These are phyloP conservation scores for Pneumocystis canis DNA, from an alignment of 1,139 yeast species.

Conservation along the genomic window DNA sequence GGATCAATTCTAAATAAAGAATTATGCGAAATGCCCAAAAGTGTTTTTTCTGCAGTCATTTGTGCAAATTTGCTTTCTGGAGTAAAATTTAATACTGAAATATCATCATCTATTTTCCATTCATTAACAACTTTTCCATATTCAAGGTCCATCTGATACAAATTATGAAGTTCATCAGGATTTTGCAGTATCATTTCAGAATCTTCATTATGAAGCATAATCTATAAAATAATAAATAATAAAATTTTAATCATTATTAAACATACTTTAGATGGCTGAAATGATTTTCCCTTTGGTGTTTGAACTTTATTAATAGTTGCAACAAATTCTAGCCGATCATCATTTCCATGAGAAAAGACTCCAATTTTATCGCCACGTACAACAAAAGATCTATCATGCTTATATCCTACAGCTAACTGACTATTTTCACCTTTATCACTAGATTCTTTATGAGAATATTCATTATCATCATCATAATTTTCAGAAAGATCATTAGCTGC, in stretches of 20 bases:
- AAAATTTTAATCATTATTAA: not conserved
- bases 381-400: constrained; percentile 60
- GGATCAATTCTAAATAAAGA: constrained; percentile 68
- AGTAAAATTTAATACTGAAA: constrained; percentile 41
- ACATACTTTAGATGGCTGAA: constrained; percentile 39
- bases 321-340: constrained; percentile 38
- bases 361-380: constrained; percentile 69
- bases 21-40: constrained; percentile 52
- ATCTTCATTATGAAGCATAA: constrained; percentile 68
- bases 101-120: constrained; percentile 40
- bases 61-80: constrained; percentile 62
- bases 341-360: constrained; percentile 49
- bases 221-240: constrained; percentile 13
- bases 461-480: not conserved
- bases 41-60: constrained; percentile 55
- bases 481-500: not conserved
- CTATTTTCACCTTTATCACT: constrained; percentile 35
- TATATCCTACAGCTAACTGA: constrained; percentile 54
- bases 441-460: constrained; percentile 9
- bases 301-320: constrained; percentile 53
- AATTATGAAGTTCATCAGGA: constrained; percentile 29
- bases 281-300: constrained; percentile 37
- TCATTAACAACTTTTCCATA: constrained; percentile 72
- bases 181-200: constrained; percentile 51
- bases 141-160: constrained; percentile 64